A percentile compares a stretch with the other conserved stretches of the same genome.
Conservation (phyloP, 116 monocot genomes). For the Papilionanthe hybrid region DNA sequence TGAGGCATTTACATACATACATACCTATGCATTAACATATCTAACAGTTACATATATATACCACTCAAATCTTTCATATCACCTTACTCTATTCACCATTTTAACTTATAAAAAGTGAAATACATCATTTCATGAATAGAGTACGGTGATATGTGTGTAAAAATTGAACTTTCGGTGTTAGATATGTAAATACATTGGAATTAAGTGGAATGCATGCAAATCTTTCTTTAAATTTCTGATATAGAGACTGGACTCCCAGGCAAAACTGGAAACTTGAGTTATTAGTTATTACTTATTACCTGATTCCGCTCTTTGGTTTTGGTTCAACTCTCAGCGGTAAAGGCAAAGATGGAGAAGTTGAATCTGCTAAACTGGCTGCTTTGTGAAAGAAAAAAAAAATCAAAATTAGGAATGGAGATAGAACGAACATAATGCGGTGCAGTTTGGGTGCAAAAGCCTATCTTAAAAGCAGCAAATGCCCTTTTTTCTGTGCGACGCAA, state of each 20-base stretch:
- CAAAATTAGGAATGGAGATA: background rate
- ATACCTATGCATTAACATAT: too few species aligned
- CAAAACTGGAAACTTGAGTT: background rate
- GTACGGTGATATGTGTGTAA: too few species aligned
- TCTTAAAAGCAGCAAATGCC: constrained; percentile 99
- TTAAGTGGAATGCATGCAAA: too few species aligned
- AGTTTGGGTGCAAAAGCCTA: constrained; percentile 23
- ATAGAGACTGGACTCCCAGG: background rate
- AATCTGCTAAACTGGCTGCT: constrained; percentile 89
- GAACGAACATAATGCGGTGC: background rate
- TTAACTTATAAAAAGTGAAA: too few species aligned
- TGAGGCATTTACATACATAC: too few species aligned
- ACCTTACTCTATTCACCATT: too few species aligned
- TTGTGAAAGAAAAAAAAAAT: constrained; percentile 31
- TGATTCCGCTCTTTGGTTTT: constrained; percentile 94
- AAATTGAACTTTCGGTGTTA: too few species aligned
- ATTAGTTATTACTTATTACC: constrained; percentile 25
- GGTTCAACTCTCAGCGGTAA: constrained; percentile 90
- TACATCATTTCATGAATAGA: too few species aligned
- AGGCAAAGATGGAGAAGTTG: constrained; percentile 62
- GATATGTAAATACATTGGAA: too few species aligned
- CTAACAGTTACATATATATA: too few species aligned
- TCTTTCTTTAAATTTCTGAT: too few species aligned
- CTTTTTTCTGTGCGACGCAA: constrained; percentile 90
- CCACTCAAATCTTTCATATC: too few species aligned